phyloP scores from a whole-genome alignment of 2,329 filamentous ascomycete genomes.

The Diplodia scrobiculata region DNA sequence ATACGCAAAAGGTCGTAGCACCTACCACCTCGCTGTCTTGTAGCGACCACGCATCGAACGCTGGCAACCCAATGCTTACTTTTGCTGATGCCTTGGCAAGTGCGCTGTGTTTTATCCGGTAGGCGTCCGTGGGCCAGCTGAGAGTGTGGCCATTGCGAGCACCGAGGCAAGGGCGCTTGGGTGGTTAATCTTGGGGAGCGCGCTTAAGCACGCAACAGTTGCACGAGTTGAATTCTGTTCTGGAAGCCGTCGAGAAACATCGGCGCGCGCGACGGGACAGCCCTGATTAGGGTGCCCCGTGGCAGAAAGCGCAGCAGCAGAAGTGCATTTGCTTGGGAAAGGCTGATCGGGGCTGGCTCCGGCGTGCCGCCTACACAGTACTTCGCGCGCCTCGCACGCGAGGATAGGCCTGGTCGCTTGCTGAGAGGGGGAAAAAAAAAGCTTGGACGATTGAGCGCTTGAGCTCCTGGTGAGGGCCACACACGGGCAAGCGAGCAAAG shows the following conservation, averaged over 20 bases:
- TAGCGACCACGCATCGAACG: background rate
- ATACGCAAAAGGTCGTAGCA: conserved; percentile 8
- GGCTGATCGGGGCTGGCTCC: conserved; percentile 17
- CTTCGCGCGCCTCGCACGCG: background rate
- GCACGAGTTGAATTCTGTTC: background rate
- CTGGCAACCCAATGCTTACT: background rate
- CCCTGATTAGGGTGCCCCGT: conserved; percentile 5
- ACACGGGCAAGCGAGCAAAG: conserved; percentile 2
- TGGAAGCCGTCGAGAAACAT: background rate
- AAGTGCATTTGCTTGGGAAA: conserved; percentile 2
- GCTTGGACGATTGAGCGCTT: conserved; percentile 10
- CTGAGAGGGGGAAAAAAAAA: background rate
- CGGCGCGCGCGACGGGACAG: conserved; percentile 7
- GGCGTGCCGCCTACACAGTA: background rate
- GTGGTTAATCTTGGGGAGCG: background rate
- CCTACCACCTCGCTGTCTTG: conserved; percentile 2
- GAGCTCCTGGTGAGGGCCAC: background rate
- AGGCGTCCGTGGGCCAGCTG: background rate
- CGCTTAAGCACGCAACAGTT: conserved; percentile 1
- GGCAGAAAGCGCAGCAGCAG: background rate
- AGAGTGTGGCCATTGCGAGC: background rate
- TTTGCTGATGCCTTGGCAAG: background rate
- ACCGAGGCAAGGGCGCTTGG: conserved; percentile 2
- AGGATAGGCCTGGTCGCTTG: conserved; percentile 1
- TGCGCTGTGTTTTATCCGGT: background rate